phyloP scores from a whole-genome alignment of 495 filamentous ascomycete species.

The Aspergillus bridgeri region DNA sequence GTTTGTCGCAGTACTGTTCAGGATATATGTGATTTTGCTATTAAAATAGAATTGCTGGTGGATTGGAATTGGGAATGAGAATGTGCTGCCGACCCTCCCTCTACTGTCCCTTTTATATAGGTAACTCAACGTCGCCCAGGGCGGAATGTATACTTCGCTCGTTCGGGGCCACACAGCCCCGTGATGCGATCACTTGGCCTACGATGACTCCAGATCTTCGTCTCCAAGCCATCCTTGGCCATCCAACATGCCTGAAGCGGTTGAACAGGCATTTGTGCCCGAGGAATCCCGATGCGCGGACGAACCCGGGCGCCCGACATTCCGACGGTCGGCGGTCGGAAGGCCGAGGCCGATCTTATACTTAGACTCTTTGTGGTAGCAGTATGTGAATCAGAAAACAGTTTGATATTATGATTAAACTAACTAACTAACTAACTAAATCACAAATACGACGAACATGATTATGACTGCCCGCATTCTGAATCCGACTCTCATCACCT shows the following conservation, averaged over 20 bases:
- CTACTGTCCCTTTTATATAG: neutral
- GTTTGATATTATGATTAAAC: neutral
- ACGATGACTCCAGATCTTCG: neutral
- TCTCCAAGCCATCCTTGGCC: neutral
- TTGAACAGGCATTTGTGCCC: neutral
- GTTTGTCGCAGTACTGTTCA: neutral
- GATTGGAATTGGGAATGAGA: no score
- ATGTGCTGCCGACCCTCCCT: no score
- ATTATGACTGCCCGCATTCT: neutral
- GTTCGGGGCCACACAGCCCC: neutral
- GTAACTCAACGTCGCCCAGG: neutral
- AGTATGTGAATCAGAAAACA: neutral
- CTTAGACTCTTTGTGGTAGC: no score
- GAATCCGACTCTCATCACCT: neutral
- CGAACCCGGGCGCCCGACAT: no score
- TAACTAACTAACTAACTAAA: neutral
- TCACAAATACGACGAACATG: neutral
- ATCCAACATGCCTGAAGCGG: neutral
- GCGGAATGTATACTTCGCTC: neutral
- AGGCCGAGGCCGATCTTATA: neutral
- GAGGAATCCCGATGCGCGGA: neutral
- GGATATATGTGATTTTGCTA: neutral
- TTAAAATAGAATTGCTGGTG: no score
- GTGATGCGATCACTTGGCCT: neutral
- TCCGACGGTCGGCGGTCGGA: neutral